Percentiles rank a stretch among this genome's conserved stretches.
These are phyloP conservation scores for Oryza glaberrima DNA, from an alignment of 176 grass and related monocot genomes.

Conservation along the genomic window DNA sequence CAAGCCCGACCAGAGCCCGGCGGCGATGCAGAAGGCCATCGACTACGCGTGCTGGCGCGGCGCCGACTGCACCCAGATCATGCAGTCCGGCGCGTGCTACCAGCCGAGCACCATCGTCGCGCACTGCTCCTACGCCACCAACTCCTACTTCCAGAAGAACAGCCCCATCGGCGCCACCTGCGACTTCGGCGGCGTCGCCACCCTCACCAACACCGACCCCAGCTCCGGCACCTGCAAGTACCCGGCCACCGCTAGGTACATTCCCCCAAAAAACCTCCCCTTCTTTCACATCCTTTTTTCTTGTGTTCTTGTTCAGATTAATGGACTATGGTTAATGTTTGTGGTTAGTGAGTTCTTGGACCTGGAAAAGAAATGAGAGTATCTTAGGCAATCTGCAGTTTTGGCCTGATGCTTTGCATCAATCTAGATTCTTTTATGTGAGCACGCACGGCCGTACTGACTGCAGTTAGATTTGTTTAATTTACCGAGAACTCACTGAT, in stretches of 20 bases:
- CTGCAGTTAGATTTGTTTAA: not conserved
- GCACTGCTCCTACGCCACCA: conserved; percentile 80
- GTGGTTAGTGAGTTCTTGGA: conserved; percentile 11
- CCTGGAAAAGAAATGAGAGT: conserved; percentile 1
- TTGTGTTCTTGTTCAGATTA: not conserved
- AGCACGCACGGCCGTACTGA: not conserved
- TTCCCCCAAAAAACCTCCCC: not conserved
- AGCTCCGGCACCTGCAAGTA: conserved; percentile 59
- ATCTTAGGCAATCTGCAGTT: conserved; percentile 22
- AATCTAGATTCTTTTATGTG: conserved; percentile 20
- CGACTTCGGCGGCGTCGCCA: conserved; percentile 72
- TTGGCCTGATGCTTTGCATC: not conserved
- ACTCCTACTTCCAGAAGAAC: conserved; percentile 83
- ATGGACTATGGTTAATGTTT: not conserved
- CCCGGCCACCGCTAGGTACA: conserved; percentile 34
- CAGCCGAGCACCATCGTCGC: conserved; percentile 45
- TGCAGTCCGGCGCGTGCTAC: conserved; percentile 50
- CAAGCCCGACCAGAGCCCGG: conserved; percentile 36
- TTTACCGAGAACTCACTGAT: not conserved
- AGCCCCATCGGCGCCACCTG: conserved; percentile 47
- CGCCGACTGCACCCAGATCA: conserved; percentile 70
- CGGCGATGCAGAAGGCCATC: conserved; percentile 67
- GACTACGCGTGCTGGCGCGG: conserved; percentile 89
- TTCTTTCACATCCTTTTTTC: not conserved
- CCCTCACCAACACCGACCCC: conserved; percentile 47